Percentiles rank a stretch among this genome's conserved stretches.
These are phyloP conservation scores for Phytophthora cactorum DNA, from an alignment of 352 stramenopile genomes.

Conservation along the genomic window DNA sequence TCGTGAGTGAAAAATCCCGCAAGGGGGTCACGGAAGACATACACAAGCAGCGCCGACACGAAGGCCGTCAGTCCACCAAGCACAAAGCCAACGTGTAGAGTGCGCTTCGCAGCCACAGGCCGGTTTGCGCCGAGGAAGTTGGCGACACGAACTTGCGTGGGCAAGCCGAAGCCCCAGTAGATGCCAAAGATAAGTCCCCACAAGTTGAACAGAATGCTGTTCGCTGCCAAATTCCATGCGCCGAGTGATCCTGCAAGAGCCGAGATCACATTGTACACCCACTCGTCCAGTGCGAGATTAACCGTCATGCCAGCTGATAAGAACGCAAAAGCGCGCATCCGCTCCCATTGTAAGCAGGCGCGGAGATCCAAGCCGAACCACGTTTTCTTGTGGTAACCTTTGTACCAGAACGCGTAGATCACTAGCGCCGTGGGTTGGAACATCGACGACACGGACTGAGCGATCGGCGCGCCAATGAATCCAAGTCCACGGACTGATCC, in stretches of 20 bases:
- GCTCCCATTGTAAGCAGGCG: conserved; percentile 66
- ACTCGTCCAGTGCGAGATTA: conserved; percentile 81
- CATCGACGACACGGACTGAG: conserved; percentile 67
- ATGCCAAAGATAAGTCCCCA: conserved; percentile 85
- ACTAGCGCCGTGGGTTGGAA: conserved; percentile 79
- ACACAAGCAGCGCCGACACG: conserved; percentile 57
- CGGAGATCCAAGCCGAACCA: conserved; percentile 66
- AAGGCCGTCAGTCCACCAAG: conserved; percentile 61
- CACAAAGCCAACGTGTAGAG: conserved; percentile 68
- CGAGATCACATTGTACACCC: conserved; percentile 82
- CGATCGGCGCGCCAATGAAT: conserved; percentile 80
- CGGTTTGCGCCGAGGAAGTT: conserved; percentile 81
- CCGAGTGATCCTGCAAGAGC: conserved; percentile 73
- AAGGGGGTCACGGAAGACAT: conserved; percentile 54
- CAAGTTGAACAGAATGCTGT: conserved; percentile 85
- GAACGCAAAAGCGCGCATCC: conserved; percentile 67
- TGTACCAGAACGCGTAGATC: conserved; percentile 82
- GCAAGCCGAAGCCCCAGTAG: conserved; percentile 86
- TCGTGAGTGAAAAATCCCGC: conserved; percentile 77
- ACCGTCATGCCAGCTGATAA: conserved; percentile 80
- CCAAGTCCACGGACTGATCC: conserved; percentile 59
- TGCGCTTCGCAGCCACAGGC: conserved; percentile 59
- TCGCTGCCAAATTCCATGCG: conserved; percentile 69
- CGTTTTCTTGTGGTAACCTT: conserved; percentile 80
- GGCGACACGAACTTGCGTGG: conserved; percentile 76